Evolutionary conservation across 108 stramenopile genomes (phyloP).

Genomic region (Aurantiochytrium sp.): DNA sequence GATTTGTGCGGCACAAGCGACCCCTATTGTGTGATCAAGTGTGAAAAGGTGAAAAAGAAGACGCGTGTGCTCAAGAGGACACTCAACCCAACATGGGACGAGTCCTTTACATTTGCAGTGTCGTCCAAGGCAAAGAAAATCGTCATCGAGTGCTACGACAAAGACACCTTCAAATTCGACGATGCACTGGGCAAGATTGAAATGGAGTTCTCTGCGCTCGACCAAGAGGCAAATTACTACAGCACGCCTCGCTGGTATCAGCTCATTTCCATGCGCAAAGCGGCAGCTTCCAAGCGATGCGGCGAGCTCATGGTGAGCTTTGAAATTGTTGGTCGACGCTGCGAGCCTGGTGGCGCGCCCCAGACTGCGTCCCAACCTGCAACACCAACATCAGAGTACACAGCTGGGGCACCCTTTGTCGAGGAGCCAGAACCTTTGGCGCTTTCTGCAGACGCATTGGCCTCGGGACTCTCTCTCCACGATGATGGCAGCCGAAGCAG

Average conservation of each 20-base stretch:
- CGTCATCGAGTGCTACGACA: not conserved
- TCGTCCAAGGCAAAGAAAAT: not conserved
- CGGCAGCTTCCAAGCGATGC: not conserved
- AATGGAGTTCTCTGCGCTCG: not conserved
- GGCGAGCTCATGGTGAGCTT: not conserved
- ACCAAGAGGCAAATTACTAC: not conserved
- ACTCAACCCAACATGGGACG: not conserved
- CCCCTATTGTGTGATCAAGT: not conserved
- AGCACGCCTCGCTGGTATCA: not conserved
- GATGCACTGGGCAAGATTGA: not conserved
- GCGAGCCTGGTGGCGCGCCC: not conserved
- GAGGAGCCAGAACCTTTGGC: not conserved
- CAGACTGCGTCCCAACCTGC: not conserved
- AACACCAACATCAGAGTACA: no score
- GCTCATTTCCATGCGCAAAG: not conserved
- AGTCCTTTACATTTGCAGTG: not conserved
- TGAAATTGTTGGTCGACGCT: not conserved
- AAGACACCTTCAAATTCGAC: not conserved
- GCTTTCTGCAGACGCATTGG: not conserved
- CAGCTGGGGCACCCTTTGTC: no score
- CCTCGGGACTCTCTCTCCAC: not conserved
- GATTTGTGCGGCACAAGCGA: conserved; percentile 2
- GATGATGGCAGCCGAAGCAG: not conserved
- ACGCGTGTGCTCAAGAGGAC: not conserved
- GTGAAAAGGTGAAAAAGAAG: not conserved